Evolutionary conservation across 139 green algal genomes (phyloP).

Genomic region (Pleodorina starrii): DNA sequence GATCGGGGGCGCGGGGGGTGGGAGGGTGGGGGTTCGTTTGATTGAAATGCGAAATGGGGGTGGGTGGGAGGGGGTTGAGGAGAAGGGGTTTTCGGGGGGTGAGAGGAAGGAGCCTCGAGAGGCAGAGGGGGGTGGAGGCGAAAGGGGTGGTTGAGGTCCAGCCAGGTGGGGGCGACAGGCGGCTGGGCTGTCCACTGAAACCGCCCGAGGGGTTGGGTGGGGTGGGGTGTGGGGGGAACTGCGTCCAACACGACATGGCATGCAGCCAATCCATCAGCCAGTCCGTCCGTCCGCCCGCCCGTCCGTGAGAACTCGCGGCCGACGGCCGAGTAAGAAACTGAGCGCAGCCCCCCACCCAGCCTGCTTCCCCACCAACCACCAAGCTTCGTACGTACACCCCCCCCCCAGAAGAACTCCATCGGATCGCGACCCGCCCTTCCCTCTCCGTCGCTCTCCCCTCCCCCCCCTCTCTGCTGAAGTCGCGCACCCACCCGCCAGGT

Average conservation of each 20-base stretch:
- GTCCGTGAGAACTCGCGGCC: too few relatives aligned
- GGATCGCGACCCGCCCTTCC: background rate
- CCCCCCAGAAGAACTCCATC: background rate
- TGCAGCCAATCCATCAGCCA: too few relatives aligned
- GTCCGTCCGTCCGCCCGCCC: too few relatives aligned
- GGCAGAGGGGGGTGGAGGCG: too few relatives aligned
- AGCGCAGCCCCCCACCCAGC: background rate
- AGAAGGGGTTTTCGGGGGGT: background rate
- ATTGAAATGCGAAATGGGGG: background rate
- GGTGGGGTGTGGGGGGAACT: too few relatives aligned
- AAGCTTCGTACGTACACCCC: background rate
- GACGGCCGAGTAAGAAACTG: background rate
- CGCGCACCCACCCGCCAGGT: constrained; percentile 23
- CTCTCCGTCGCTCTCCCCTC: background rate
- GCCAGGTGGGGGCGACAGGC: too few relatives aligned
- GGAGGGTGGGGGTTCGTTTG: background rate
- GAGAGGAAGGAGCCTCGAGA: too few relatives aligned
- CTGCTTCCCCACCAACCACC: background rate
- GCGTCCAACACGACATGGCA: too few relatives aligned
- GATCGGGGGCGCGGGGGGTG: too few relatives aligned
- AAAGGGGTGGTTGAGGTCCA: too few relatives aligned
- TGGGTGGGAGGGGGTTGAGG: background rate
- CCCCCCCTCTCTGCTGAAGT: background rate
- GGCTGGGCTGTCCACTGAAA: too few relatives aligned
- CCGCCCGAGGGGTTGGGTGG: too few relatives aligned